Base-by-base conservation (phyloP, 1,139 yeast genomes). In the Debaryomyces subglobosus region DNA sequence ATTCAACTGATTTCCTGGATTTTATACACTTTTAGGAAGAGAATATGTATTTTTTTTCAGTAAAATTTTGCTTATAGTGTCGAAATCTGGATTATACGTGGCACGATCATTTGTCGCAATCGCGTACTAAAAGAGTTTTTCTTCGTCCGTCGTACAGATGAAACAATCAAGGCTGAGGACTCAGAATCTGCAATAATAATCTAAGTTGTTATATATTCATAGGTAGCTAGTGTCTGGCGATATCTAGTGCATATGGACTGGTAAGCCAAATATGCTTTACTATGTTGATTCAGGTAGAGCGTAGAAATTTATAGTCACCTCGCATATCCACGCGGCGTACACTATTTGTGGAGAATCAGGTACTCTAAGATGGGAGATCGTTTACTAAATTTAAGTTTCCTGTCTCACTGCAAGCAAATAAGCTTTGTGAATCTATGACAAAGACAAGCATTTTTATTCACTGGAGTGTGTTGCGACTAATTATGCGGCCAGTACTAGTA, bases 21-120 rank as follows among this genome's bases (percentile, higher is more conserved):
- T 38, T 21, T 23, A 18, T 10, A 15, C 21, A 27, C 21, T 35
- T 35, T 35, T 20, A 35, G 15, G 38, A 35, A 35, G 25, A 35
- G 21, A 15, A 32, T 21, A 5, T 10, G 25, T 25, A 25, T 20
- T 20, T 35, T 38, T 38, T 38, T 38, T 38, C 13, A 13, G 16
- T 23, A 34, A 42, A 42, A 25, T 12, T 34, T 42, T 18, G 25
- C 21, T 42, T 42, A 34, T 29, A 42, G 13, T 30, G 43, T 40
- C 43, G 43, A 40, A 13, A 21, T 35, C 24, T 35, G 20, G 6
- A 30, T 21, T 30, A 30, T 40, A 40, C 43, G 43, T 40, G 43
- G 43, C 43, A 40, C 43, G 15, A 40, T 40, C 43, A 39, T 39
- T 39, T 39, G 30, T 29, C 21, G 25, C 43, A 29, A 32, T 21